A percentile compares a stretch with the other conserved stretches of the same genome.
Conservation (phyloP, 106 monocot genomes). For the Phalaenopsis equestris region DNA sequence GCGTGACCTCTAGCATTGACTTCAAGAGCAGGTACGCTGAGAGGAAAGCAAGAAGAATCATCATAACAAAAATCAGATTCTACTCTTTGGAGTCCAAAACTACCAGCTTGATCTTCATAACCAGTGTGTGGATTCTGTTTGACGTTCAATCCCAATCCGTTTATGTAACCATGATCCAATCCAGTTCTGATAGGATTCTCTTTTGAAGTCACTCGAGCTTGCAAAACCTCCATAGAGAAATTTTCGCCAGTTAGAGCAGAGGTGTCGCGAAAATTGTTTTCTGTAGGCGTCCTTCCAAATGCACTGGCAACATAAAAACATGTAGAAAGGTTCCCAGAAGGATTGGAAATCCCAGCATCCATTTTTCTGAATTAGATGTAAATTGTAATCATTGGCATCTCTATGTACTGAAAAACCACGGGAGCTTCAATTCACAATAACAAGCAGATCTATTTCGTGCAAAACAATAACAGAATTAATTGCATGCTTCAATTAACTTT, state of each 20-base stretch:
- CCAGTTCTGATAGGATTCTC: constrained; percentile 10
- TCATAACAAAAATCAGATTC: constrained; percentile 34
- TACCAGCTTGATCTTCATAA: constrained; percentile 31
- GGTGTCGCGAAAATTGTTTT: constrained; percentile 31
- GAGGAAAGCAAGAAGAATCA: constrained; percentile 18
- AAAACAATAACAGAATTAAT: neutral
- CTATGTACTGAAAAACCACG: neutral
- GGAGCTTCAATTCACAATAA: neutral
- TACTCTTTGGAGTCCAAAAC: constrained; percentile 25
- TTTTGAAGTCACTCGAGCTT: constrained; percentile 38
- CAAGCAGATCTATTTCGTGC: neutral
- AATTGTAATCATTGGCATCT: neutral
- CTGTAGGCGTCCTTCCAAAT: constrained; percentile 13
- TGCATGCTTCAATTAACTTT: neutral
- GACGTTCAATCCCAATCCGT: constrained; percentile 14
- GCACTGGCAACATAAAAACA: constrained; percentile 4
- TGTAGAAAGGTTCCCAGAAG: constrained; percentile 18
- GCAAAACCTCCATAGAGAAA: constrained; percentile 51
- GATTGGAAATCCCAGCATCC: constrained; percentile 19
- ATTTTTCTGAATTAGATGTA: constrained; percentile 9
- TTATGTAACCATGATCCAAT: constrained; percentile 10
- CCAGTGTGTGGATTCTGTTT: constrained; percentile 13
- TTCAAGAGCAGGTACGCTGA: too few relatives aligned
- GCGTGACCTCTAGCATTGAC: too few relatives aligned
- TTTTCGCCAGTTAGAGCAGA: constrained; percentile 66